These are phyloP conservation scores for Gossypium armourianum DNA, from an alignment of 441 rosid genomes.

Conservation along the genomic window DNA sequence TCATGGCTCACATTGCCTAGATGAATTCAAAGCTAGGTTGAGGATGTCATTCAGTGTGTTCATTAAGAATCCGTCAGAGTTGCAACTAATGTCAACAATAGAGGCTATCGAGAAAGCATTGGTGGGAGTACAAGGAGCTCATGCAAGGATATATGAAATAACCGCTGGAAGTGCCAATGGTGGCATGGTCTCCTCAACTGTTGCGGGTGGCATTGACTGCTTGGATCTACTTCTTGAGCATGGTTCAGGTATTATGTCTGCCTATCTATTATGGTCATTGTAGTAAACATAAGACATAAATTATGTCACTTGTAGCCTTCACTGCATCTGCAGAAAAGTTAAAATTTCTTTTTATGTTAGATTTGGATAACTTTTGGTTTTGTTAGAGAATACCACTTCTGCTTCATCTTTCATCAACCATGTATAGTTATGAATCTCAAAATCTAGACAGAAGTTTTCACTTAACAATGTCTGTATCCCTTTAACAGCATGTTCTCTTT, in stretches of 20 bases:
- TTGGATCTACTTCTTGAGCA: conserved; percentile 72
- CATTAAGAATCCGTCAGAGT: conserved; percentile 49
- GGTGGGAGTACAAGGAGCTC: conserved; percentile 52
- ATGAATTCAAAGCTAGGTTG: conserved; percentile 55
- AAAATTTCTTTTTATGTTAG: not conserved
- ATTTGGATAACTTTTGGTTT: not conserved
- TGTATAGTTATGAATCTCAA: conserved; percentile 4
- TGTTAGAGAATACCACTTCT: not conserved
- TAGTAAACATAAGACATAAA: conserved; percentile 4
- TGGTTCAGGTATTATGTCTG: conserved; percentile 46
- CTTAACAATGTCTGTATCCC: not conserved
- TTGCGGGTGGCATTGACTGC: conserved; percentile 81
- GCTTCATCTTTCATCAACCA: not conserved
- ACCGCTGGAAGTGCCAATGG: conserved; percentile 47
- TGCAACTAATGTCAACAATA: conserved; percentile 54
- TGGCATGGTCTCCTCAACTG: conserved; percentile 51
- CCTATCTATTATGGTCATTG: conserved; percentile 8
- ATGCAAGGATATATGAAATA: conserved; percentile 35
- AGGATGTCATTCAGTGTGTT: conserved; percentile 57
- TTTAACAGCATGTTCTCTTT: not conserved
- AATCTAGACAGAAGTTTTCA: not conserved
- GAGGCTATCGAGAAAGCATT: conserved; percentile 70
- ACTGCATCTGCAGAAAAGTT: not conserved
- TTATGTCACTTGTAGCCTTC: not conserved
- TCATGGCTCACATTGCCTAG: conserved; percentile 31